These are phyloP conservation scores for Mortierella sp. DNA, from an alignment of 371 early-diverging fungal genomes.

Conservation along the genomic window DNA sequence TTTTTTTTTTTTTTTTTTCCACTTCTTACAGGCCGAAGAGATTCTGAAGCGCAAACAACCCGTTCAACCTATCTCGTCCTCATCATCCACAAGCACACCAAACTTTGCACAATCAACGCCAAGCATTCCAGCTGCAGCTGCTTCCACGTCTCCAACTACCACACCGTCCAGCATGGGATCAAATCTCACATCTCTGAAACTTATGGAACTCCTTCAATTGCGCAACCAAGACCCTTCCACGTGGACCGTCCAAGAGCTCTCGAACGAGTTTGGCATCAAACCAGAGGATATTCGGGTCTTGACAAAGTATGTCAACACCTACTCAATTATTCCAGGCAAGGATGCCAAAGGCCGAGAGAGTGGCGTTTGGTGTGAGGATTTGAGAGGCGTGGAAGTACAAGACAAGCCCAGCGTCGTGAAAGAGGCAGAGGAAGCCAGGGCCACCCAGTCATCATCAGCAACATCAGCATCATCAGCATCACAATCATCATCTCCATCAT, in stretches of 20 bases:
- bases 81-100: conserved; percentile 4
- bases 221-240: conserved; percentile 46
- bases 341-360: conserved; percentile 47
- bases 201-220: conserved; percentile 40
- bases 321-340: conserved; percentile 47
- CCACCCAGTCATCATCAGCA: background rate
- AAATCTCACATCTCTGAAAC: conserved; percentile 35
- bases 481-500: background rate
- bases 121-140: background rate
- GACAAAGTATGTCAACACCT: conserved; percentile 50
- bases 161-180: background rate
- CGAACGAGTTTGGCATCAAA: conserved; percentile 27
- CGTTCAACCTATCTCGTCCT: conserved; percentile 20
- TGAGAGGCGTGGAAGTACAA: conserved; percentile 33
- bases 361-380: conserved; percentile 54
- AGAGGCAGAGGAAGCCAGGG: conserved; percentile 16
- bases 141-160: conserved; percentile 1
- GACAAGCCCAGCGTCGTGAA: conserved; percentile 37
- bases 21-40: conserved; percentile 27
- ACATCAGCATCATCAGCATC: background rate
- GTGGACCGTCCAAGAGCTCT: conserved; percentile 34
- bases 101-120: conserved; percentile 18
- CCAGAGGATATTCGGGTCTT: conserved; percentile 24
- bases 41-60: conserved; percentile 44
- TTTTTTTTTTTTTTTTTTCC: background rate